These are phyloP conservation scores for Coemansia sp. DNA, from an alignment of 192 early-diverging fungal species.

Conservation along the genomic window DNA sequence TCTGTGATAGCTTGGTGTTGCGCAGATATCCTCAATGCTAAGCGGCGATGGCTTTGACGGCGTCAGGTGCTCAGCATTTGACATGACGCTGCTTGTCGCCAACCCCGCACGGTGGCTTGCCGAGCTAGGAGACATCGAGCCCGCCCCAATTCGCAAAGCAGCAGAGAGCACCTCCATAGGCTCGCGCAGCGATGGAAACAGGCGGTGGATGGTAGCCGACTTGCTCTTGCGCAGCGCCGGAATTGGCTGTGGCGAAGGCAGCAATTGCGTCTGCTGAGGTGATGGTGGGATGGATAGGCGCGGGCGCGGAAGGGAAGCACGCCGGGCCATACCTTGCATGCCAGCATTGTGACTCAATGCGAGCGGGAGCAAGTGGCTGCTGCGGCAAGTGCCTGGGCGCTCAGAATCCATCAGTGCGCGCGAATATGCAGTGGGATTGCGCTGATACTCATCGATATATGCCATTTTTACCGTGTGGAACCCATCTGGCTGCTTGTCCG, in stretches of 20 bases:
- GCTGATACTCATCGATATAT: constrained; percentile 43
- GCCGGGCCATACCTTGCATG: constrained; percentile 2
- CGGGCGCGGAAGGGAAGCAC: constrained; percentile 2
- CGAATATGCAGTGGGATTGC: constrained; percentile 47
- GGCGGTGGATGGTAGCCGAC: constrained; percentile 29
- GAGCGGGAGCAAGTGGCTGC: constrained; percentile 6
- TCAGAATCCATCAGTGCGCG: constrained; percentile 42
- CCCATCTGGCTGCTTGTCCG: neutral
- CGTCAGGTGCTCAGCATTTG: neutral
- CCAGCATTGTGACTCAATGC: constrained; percentile 6
- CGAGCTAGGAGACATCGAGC: neutral
- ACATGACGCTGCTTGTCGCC: neutral
- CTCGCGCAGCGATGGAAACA: constrained; percentile 37
- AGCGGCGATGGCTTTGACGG: neutral
- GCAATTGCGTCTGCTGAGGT: neutral
- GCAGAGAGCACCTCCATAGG: constrained; percentile 9
- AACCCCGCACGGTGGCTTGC: neutral
- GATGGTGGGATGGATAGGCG: neutral
- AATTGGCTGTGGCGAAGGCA: neutral
- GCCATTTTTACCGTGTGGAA: constrained; percentile 29
- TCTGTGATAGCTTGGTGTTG: neutral
- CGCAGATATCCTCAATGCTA: neutral
- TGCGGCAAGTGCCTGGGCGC: neutral
- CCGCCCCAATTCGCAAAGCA: neutral
- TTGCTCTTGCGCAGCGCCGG: constrained; percentile 14